These are phyloP conservation scores for Penstemon barbatus DNA, from an alignment of 257 asterid species.

Conservation along the genomic window DNA sequence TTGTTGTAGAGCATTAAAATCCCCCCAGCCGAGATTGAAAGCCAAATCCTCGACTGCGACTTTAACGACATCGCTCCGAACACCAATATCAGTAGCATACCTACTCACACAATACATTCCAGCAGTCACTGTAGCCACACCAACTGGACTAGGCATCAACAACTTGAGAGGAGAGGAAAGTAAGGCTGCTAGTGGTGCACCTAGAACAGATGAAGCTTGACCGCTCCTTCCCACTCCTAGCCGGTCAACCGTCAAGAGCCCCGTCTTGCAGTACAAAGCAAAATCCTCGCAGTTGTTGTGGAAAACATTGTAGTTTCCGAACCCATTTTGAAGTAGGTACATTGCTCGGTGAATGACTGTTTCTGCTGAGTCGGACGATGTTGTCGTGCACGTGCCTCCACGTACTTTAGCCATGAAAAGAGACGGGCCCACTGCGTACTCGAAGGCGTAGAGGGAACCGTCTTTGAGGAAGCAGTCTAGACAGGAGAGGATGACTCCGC, in stretches of 20 bases:
- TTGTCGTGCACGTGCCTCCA: conserved; percentile 93
- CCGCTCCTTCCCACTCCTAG: conserved; percentile 87
- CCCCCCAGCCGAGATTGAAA: conserved; percentile 63
- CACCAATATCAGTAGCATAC: conserved; percentile 90
- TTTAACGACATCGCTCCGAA: conserved; percentile 70
- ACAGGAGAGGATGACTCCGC: conserved; percentile 79
- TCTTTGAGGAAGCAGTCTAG: conserved; percentile 73
- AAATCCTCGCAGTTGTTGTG: conserved; percentile 98
- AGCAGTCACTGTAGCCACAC: conserved; percentile 77
- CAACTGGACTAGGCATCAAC: conserved; percentile 80
- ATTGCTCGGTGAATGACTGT: conserved; percentile 76
- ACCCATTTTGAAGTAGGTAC: conserved; percentile 78
- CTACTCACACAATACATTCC: conserved; percentile 93
- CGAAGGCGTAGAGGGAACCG: conserved; percentile 71
- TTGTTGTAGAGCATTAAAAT: too few relatives aligned
- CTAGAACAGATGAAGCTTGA: conserved; percentile 83
- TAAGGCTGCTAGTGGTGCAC: conserved; percentile 92
- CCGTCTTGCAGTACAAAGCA: conserved; percentile 87
- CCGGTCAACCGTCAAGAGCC: conserved; percentile 73
- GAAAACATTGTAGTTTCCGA: conserved; percentile 75
- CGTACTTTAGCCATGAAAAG: conserved; percentile 74
- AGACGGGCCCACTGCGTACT: conserved; percentile 70
- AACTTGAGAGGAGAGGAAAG: conserved; percentile 80
- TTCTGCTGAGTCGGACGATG: conserved; percentile 62
- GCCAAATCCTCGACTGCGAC: conserved; percentile 85